These are phyloP conservation scores for Isatis tinctoria DNA, from an alignment of 345 rosid species.

Conservation along the genomic window DNA sequence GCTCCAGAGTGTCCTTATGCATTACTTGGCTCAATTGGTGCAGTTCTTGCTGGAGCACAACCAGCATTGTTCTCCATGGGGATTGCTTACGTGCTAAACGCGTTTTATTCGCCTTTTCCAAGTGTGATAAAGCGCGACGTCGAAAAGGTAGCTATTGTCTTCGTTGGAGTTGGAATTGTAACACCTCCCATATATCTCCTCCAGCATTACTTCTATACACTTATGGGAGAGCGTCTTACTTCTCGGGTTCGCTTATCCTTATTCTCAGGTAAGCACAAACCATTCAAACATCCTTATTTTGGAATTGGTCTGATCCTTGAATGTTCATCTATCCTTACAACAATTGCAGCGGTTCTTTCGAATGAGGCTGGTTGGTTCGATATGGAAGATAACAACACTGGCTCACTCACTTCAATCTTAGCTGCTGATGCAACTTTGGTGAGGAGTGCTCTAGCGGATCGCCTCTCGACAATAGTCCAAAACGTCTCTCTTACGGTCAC, in stretches of 20 bases:
- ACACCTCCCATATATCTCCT: conserved; percentile 58
- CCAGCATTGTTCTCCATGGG: conserved; percentile 69
- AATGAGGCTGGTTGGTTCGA: conserved; percentile 91
- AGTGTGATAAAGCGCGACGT: conserved; percentile 45
- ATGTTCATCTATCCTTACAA: not conserved
- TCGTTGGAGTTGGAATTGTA: conserved; percentile 42
- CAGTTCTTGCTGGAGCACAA: conserved; percentile 66
- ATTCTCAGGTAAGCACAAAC: conserved; percentile 55
- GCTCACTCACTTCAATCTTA: conserved; percentile 54
- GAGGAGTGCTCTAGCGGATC: conserved; percentile 70
- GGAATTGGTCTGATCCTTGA: not conserved
- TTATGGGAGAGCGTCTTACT: conserved; percentile 78
- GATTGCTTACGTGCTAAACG: conserved; percentile 55
- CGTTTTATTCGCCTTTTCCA: conserved; percentile 48
- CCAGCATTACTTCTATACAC: conserved; percentile 69
- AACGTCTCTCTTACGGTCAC: conserved; percentile 65
- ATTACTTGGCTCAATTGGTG: conserved; percentile 70
- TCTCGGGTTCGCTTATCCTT: conserved; percentile 67
- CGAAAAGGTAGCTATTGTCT: conserved; percentile 40
- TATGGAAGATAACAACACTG: conserved; percentile 65
- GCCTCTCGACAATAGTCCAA: conserved; percentile 72
- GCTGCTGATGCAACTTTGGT: conserved; percentile 80
- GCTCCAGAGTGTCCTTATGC: conserved; percentile 82
- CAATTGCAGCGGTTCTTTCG: conserved; percentile 60
- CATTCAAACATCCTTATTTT: not conserved